These are phyloP conservation scores for Aspergillus sp. DNA, from an alignment of 2,329 filamentous ascomycete species.

Conservation along the genomic window DNA sequence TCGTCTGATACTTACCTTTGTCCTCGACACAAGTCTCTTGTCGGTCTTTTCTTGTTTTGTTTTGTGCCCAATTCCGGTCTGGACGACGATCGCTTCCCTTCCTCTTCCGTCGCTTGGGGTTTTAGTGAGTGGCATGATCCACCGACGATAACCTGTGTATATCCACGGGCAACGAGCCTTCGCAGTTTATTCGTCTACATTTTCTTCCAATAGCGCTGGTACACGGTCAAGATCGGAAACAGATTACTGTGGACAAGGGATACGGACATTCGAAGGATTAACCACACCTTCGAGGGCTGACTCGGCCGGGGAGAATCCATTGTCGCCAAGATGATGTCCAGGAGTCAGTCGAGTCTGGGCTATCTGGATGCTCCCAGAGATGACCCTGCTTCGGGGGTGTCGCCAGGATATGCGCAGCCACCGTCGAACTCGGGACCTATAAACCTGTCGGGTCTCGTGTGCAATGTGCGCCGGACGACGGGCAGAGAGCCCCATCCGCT, in stretches of 20 bases:
- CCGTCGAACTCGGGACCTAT: conserved; percentile 47
- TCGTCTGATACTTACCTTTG: neutral
- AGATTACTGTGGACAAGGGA: neutral
- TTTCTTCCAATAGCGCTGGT: neutral
- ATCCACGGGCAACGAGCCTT: neutral
- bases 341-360: conserved; percentile 41
- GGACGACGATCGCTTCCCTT: neutral
- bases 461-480: conserved; percentile 76
- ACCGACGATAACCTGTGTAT: neutral
- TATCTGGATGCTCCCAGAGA: conserved; percentile 33
- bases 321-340: conserved; percentile 33
- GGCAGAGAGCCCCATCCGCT: conserved; percentile 87
- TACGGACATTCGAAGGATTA: neutral
- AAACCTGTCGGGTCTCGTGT: conserved; percentile 65
- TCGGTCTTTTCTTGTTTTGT: neutral
- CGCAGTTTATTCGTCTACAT: neutral
- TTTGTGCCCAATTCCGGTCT: neutral
- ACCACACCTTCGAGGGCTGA: neutral
- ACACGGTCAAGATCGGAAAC: neutral
- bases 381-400: conserved; percentile 30
- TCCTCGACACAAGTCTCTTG: neutral
- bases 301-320: conserved; percentile 4
- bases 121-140: neutral
- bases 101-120: neutral
- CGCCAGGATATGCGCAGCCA: conserved; percentile 29